Evolutionary conservation across 1,139 yeast species (phyloP).

Genomic region (Meyerozyma athensensis): DNA sequence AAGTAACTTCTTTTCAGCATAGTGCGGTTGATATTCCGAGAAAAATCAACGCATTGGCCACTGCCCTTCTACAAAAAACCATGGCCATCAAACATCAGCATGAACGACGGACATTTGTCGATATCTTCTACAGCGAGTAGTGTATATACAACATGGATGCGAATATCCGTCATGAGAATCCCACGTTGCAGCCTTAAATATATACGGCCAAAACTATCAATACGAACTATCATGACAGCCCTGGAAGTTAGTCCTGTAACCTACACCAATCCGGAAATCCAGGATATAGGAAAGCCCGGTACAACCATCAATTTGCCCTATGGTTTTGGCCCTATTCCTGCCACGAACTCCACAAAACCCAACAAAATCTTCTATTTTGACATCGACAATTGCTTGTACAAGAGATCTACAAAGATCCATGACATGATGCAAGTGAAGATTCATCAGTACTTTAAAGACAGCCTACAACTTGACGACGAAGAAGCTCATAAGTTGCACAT

Average conservation of each 20-base stretch:
- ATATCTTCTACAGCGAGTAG: not conserved
- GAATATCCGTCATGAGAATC: not conserved
- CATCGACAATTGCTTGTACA: slow-evolving; percentile 86
- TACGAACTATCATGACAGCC: slow-evolving; percentile 8
- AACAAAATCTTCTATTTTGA: slow-evolving; percentile 74
- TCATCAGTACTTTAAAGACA: slow-evolving; percentile 70
- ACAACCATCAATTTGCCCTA: slow-evolving; percentile 35
- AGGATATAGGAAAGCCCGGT: slow-evolving; percentile 21
- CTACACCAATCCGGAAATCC: slow-evolving; percentile 16
- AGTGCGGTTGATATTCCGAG: not conserved
- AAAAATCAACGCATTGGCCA: not conserved
- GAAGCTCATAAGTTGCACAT: slow-evolving; percentile 73
- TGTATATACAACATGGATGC: not conserved
- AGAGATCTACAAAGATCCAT: slow-evolving; percentile 68
- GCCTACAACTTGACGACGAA: slow-evolving; percentile 57
- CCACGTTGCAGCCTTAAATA: not conserved
- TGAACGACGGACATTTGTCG: not conserved
- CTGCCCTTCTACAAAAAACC: not conserved
- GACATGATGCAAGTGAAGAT: slow-evolving; percentile 86
- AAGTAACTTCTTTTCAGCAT: not conserved
- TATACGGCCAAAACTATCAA: not conserved
- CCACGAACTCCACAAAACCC: slow-evolving; percentile 17
- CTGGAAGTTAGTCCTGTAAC: slow-evolving; percentile 7
- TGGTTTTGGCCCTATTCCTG: slow-evolving; percentile 45
- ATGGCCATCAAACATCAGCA: not conserved